Base-by-base conservation (phyloP, 495 filamentous ascomycete species). In the Cairneyella variabilis region DNA sequence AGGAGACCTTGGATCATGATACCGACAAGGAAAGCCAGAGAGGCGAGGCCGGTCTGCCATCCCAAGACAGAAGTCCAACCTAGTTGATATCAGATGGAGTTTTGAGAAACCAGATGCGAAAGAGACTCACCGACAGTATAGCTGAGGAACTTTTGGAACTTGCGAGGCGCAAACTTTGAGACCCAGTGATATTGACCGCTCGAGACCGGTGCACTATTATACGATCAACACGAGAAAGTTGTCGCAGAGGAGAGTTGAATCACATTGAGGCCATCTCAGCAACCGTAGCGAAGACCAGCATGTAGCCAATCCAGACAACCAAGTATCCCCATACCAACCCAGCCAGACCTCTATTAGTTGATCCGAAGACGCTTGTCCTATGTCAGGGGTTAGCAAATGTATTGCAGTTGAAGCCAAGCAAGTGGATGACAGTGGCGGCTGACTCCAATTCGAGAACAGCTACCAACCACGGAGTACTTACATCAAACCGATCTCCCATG, bases 11-110 rank as follows among this genome's bases (percentile, higher is more conserved):
- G 64, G 38, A 78, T 75, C 54, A 72, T 62, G 25, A 66, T 75
- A 11, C 65, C 73, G 52, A 54, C 64, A 17, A 77, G 64, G 54
- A 67, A 73, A 30, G 66, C 75, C 18, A 76, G 67, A 2, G 76
- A 69, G 3, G 82, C 76, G 9, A 78, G 76, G 3, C 77, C 71
- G n/a, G 77, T 76, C 63, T 84, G 78, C 82, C 83, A 85, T n/a
- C 79, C 82, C 26, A 76, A 74, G 3, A 78, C 75, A 26, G 72
- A 78, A 21, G 84, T 69, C 83, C 83, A 86, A 12, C 79, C 80
- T 42, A 23, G 21, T n/a, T 26, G 11, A 8, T 17, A 2, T 55
- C 17, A 48, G 43, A 6, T 16, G 20, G 22, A 39, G 41, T 12
- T 12, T 41, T 12, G 41, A 7, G 23, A 6, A 44, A 23, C 26